Conservation (phyloP, 169 alveolate genomes). For the Amoebophrya sp. region DNA sequence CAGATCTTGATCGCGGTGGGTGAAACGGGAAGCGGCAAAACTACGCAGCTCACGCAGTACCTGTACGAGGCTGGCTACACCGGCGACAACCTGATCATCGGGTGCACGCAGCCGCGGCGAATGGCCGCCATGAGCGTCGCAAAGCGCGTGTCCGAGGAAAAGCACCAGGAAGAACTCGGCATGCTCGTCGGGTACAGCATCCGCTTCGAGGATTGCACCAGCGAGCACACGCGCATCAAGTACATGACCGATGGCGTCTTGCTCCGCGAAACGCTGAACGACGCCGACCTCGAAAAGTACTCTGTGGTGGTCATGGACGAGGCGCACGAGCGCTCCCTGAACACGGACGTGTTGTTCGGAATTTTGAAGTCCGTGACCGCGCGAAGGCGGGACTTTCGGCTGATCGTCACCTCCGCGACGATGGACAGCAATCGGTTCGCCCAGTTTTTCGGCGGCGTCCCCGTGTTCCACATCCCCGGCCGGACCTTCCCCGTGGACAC, state of each 20-base stretch:
- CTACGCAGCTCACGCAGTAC: constrained; percentile 94
- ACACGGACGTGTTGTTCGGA: constrained; percentile 99
- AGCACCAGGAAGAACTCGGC: constrained; percentile 88
- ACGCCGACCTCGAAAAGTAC: constrained; percentile 91
- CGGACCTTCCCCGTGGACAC: constrained; percentile 94
- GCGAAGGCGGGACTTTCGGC: constrained; percentile 88
- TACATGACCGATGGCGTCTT: constrained; percentile 99
- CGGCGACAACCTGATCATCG: constrained; percentile 70
- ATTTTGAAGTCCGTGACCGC: constrained; percentile 84
- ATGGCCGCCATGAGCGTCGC: constrained; percentile 99
- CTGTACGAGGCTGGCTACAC: constrained; percentile 68
- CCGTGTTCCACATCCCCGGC: constrained; percentile 96
- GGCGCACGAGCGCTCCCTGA: constrained; percentile 97
- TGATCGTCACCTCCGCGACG: constrained; percentile 99
- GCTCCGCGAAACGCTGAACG: constrained; percentile 93
- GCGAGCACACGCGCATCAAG: constrained; percentile 81
- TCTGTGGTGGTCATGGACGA: constrained; percentile 98
- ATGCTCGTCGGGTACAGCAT: constrained; percentile 93
- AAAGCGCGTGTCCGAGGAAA: constrained; percentile 98
- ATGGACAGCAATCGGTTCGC: constrained; percentile 96
- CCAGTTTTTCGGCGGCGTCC: constrained; percentile 95
- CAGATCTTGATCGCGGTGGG: constrained; percentile 94
- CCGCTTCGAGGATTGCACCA: constrained; percentile 97
- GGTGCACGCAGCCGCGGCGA: constrained; percentile 99
- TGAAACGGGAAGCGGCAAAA: constrained; percentile 99